Percentiles rank a stretch among this genome's conserved stretches.
phyloP scores from a whole-genome alignment of 2,329 filamentous ascomycete genomes.

The Arthrinium puccinioides region DNA sequence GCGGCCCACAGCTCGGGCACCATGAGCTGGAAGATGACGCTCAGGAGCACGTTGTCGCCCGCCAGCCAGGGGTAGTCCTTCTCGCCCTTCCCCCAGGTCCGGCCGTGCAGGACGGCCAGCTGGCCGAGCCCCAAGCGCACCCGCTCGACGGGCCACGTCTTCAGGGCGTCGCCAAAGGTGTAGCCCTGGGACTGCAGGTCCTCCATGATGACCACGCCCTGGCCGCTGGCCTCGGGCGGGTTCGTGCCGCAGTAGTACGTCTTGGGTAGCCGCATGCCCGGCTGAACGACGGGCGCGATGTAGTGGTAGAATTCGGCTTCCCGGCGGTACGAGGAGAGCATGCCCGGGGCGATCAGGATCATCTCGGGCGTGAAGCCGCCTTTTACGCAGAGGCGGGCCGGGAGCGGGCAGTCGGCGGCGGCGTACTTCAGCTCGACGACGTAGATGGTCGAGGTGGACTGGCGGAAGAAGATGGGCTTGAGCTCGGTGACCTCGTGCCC shows the following conservation, averaged over 20 bases:
- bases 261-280: slow-evolving; percentile 1
- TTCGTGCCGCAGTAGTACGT: neutral
- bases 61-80: slow-evolving; percentile 13
- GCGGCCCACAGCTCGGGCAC: slow-evolving; percentile 6
- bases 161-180: slow-evolving; percentile 7
- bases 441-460: slow-evolving; percentile 6
- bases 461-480: slow-evolving; percentile 4
- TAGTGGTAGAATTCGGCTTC: slow-evolving; percentile 9
- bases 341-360: slow-evolving; percentile 4
- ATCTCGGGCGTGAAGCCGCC: slow-evolving; percentile 10
- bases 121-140: slow-evolving; percentile 16
- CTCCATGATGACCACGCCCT: slow-evolving; percentile 9
- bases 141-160: slow-evolving; percentile 8
- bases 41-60: slow-evolving; percentile 4
- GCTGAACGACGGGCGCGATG: slow-evolving; percentile 3
- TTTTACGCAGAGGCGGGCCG: slow-evolving; percentile 9
- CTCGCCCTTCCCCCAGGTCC: slow-evolving; percentile 5
- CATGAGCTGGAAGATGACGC: slow-evolving; percentile 10
- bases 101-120: slow-evolving; percentile 19
- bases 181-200: slow-evolving; percentile 5
- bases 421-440: slow-evolving; percentile 5
- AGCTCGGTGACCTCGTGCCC: slow-evolving; percentile 6
- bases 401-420: neutral
- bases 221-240: neutral
- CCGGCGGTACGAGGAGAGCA: slow-evolving; percentile 5